Base-by-base conservation (phyloP, 1,284 basidiomycete genomes). In the Ustilago trichophora region DNA sequence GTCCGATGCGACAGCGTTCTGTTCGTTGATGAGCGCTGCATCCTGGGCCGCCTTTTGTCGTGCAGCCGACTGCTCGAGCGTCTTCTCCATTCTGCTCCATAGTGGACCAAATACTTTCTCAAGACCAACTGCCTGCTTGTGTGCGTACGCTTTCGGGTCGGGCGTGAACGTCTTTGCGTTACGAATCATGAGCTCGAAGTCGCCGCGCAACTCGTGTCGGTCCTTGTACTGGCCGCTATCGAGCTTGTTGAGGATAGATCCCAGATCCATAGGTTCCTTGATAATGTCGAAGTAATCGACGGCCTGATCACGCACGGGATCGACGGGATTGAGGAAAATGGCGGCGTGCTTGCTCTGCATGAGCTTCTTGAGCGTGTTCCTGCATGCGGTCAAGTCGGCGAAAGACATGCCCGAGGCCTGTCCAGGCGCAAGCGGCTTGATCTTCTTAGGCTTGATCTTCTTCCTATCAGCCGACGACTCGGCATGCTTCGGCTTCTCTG, bases 251-350 rank as follows among this genome's bases (percentile, higher is more conserved):
- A 86, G 85, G 84, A 96, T 91, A 0, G 93, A 94, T 43, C 88
- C 89, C 12, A 98, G 85, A 80, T 99, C 95, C 92, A 99, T 98
- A 0, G 96, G 95, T 13, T 90, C 85, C 80, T 91, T 91, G 83
- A 99, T 91, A 55, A 95, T 84, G 47, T 91, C 88, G 74, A 93
- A 92, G 82, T 98, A 98, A 51, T 81, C 64, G 4, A 75, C 76
- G 18, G 75, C 79, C 49, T 73, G 60, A 29, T 80, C 80, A 25
- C 82, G 80, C 46, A 83, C 78, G 1, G 82, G 82, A 53, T 83
- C 95, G 21, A 98, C 94, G 25, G 95, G 92, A 56, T 91, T 88
- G 44, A 89, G 83, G 83, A 98, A 98, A 55, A 91, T 80, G 29
- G 82, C 79, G 2, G 89, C 88, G 66, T 87, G 87, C 82, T 91